Evolutionary conservation across 208 protist genomes (phyloP), one percentile per base, ranked within the genome.

Genomic region (Acanthamoeba healyi): DNA sequence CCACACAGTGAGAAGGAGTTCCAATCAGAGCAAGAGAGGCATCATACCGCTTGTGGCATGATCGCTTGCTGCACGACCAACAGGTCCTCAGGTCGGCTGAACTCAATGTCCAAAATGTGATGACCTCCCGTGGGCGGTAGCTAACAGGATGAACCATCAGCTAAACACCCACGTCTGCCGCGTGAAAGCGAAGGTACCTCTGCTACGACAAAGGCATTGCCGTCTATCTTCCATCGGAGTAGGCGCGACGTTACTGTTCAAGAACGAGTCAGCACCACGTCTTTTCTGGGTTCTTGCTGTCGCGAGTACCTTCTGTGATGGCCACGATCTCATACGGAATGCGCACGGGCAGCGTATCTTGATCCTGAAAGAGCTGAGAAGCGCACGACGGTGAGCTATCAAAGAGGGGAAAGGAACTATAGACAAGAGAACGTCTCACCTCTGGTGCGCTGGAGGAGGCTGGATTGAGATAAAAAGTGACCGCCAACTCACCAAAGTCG

Each of bases 341-440:
- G n/a, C 77, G 42, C 77, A 86, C 77, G 26, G 34, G 12, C 29
- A 38, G 24, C 9, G 42, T 2, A 5, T 12, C 77, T 17, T n/a
- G 42, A 58, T 86, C 77, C 26, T 40, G 26, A 58, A 86, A 86
- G 44, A 86, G 22, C 77, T 86, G 54, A 22, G 22, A n/a, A 24
- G 19, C 19, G 42, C 19, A 77, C 26, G 34, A 12, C 36, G 10
- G n/a, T n/a, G 34, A 29, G 14, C 22, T 24, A 29, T 34, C 6
- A 29, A 26, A 67, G 61, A 70, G n/a, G 29, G 7, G n/a, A n/a
- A n/a, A n/a, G n/a, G 26, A 10, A 46, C 38, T 10, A 58, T 38
- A 38, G 17, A 24, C 77, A 58, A 38, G 22, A 32, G 12, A 12
- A 58, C 1, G 22, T 24, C 42, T 5, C 46, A 86, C 77, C 44